phyloP scores from a whole-genome alignment of 495 filamentous ascomycete species.

The Xylaria sp. region DNA sequence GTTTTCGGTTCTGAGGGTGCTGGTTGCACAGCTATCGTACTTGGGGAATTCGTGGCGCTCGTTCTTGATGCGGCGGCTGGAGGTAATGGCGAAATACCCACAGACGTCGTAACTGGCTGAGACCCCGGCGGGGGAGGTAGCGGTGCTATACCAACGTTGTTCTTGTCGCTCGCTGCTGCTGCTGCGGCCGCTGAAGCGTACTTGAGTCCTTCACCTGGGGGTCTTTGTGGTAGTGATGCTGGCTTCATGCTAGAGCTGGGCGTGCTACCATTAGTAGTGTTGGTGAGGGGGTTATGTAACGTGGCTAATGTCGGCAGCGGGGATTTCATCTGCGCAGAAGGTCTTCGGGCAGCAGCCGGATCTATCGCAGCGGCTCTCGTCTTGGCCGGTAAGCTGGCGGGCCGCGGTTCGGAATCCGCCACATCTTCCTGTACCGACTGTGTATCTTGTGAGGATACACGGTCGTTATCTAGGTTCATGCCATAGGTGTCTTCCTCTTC shows the following conservation, averaged over 20 bases:
- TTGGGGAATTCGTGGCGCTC: slow-evolving; percentile 56
- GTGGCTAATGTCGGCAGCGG: slow-evolving; percentile 90
- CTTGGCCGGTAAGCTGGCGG: slow-evolving; percentile 59
- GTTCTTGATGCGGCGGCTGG: slow-evolving; percentile 46
- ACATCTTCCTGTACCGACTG: slow-evolving; percentile 90
- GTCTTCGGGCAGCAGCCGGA: slow-evolving; percentile 67
- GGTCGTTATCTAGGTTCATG: slow-evolving; percentile 81
- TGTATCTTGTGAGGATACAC: slow-evolving; percentile 91
- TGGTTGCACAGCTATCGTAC: slow-evolving; percentile 47
- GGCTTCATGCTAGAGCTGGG: slow-evolving; percentile 77
- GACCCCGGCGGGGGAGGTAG: slow-evolving; percentile 85
- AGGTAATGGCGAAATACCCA: slow-evolving; percentile 58
- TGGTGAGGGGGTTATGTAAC: slow-evolving; percentile 72
- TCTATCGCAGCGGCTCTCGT: slow-evolving; percentile 59
- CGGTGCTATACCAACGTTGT: slow-evolving; percentile 92
- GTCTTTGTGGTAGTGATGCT: slow-evolving; percentile 81
- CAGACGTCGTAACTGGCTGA: slow-evolving; percentile 40
- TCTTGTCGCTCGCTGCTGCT: slow-evolving; percentile 91
- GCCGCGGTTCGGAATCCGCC: slow-evolving; percentile 66
- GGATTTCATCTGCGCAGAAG: slow-evolving; percentile 91
- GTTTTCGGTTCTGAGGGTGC: slow-evolving; percentile 42
- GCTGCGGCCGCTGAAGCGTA: slow-evolving; percentile 97
- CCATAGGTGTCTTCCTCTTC: slow-evolving; percentile 89
- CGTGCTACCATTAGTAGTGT: slow-evolving; percentile 64
- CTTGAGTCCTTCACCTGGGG: slow-evolving; percentile 88